phyloP scores from a whole-genome alignment of 2,329 filamentous ascomycete genomes.

The Fusarium oligoseptatum region DNA sequence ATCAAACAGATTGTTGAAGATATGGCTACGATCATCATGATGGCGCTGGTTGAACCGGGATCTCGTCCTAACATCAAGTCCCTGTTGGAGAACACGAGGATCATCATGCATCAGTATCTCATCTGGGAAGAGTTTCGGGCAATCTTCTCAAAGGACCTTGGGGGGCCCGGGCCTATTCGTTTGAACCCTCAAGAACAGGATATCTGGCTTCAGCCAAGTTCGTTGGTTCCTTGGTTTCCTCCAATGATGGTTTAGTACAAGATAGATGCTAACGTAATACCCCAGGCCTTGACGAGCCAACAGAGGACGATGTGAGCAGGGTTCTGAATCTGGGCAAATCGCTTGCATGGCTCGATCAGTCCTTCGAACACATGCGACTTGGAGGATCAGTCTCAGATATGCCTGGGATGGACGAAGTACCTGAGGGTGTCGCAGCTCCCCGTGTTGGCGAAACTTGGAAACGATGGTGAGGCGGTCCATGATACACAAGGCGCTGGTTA shows the following conservation, averaged over 20 bases:
- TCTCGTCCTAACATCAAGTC: background rate
- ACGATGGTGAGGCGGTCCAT: too few species aligned
- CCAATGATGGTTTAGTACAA: background rate
- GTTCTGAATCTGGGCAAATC: too few species aligned
- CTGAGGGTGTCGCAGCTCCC: too few species aligned
- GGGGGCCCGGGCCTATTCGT: background rate
- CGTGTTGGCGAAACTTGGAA: too few species aligned
- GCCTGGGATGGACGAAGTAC: too few species aligned
- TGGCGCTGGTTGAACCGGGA: background rate
- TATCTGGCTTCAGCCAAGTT: background rate
- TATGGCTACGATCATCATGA: background rate
- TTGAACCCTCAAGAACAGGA: background rate
- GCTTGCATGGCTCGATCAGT: too few species aligned
- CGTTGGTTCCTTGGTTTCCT: background rate
- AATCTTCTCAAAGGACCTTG: background rate
- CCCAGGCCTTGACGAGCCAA: background rate
- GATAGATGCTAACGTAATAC: background rate
- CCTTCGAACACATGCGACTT: too few species aligned
- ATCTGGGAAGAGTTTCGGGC: background rate
- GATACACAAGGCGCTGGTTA: too few species aligned
- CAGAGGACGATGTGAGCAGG: background rate
- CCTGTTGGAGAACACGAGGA: background rate
- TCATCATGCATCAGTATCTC: background rate
- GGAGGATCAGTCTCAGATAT: too few species aligned
- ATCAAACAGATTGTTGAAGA: background rate